phyloP scores from a whole-genome alignment of 208 protist species.

The Acanthamoeba castellanii region DNA sequence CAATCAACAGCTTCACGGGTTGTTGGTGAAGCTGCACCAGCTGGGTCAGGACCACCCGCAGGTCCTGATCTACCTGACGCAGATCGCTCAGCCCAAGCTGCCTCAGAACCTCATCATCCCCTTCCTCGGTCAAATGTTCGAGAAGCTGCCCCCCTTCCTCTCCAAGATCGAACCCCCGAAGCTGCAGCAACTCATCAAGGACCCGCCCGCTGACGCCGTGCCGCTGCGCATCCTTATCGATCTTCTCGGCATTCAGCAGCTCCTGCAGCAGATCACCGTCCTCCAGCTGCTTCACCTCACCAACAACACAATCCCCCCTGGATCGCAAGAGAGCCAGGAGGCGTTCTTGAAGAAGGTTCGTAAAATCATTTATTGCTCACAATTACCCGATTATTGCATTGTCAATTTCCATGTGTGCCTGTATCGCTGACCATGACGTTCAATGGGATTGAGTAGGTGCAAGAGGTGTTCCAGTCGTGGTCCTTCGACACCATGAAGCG shows the following conservation, averaged over 20 bases:
- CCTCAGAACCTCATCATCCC: conserved; percentile 74
- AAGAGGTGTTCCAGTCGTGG: conserved; percentile 81
- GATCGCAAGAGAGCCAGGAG: conserved; percentile 80
- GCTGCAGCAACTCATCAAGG: conserved; percentile 24
- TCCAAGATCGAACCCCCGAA: conserved; percentile 70
- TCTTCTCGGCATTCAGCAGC: conserved; percentile 64
- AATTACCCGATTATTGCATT: not conserved
- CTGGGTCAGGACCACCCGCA: conserved; percentile 76
- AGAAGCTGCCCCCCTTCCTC: conserved; percentile 81
- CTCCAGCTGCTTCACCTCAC: conserved; percentile 83
- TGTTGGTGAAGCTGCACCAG: conserved; percentile 77
- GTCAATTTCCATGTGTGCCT: no score
- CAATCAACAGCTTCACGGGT: conserved; percentile 70
- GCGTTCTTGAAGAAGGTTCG: conserved; percentile 71
- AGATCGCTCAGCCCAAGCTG: conserved; percentile 72
- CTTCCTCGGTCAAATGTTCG: conserved; percentile 82
- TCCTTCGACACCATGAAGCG: conserved; percentile 67
- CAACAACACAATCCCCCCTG: conserved; percentile 83
- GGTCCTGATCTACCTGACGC: conserved; percentile 73
- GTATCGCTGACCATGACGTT: not conserved
- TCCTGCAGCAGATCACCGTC: conserved; percentile 75
- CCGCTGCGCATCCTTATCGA: conserved; percentile 72
- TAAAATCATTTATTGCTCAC: not conserved
- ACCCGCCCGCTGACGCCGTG: conserved; percentile 74
- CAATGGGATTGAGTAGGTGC: conserved; percentile 21